These are phyloP conservation scores for Mediolabrus comicus DNA, from an alignment of 108 stramenopile species.

Conservation along the genomic window DNA sequence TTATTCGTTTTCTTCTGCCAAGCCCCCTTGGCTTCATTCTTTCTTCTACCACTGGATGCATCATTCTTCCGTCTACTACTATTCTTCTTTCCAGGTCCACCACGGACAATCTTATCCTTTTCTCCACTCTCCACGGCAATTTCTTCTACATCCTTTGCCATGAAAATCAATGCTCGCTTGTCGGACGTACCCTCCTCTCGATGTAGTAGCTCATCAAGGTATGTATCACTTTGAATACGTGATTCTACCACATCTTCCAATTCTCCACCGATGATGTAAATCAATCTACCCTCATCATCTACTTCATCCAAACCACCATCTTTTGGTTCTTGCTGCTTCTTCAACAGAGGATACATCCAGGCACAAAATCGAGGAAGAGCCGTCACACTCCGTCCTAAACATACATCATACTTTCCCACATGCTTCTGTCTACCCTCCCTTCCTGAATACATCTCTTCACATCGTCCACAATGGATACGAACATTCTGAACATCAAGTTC, in stretches of 20 bases:
- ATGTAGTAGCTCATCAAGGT: slow-evolving; percentile 54
- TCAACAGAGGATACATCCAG: slow-evolving; percentile 70
- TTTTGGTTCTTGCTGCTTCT: not conserved
- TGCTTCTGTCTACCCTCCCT: slow-evolving; percentile 12
- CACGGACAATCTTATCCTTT: slow-evolving; percentile 17
- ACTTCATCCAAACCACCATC: not conserved
- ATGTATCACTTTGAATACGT: slow-evolving; percentile 34
- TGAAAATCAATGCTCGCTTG: slow-evolving; percentile 70
- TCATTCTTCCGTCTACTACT: not conserved
- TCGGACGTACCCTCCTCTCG: slow-evolving; percentile 52
- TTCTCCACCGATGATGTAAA: slow-evolving; percentile 86
- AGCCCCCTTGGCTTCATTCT: slow-evolving; percentile 53
- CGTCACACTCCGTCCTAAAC: slow-evolving; percentile 76
- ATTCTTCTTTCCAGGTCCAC: not conserved
- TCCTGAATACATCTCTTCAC: slow-evolving; percentile 50
- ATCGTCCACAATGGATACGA: slow-evolving; percentile 70
- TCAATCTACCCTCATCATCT: slow-evolving; percentile 50
- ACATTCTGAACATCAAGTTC: slow-evolving; percentile 70
- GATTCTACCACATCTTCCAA: slow-evolving; percentile 53
- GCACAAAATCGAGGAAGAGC: slow-evolving; percentile 72
- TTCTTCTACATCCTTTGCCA: slow-evolving; percentile 36
- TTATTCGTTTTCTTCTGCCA: slow-evolving; percentile 54
- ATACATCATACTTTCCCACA: slow-evolving; percentile 54
- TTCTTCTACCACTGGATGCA: slow-evolving; percentile 18
- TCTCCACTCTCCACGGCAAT: slow-evolving; percentile 67